These are phyloP conservation scores for Suillus decipiens DNA, from an alignment of 768 basidiomycete species.

Conservation along the genomic window DNA sequence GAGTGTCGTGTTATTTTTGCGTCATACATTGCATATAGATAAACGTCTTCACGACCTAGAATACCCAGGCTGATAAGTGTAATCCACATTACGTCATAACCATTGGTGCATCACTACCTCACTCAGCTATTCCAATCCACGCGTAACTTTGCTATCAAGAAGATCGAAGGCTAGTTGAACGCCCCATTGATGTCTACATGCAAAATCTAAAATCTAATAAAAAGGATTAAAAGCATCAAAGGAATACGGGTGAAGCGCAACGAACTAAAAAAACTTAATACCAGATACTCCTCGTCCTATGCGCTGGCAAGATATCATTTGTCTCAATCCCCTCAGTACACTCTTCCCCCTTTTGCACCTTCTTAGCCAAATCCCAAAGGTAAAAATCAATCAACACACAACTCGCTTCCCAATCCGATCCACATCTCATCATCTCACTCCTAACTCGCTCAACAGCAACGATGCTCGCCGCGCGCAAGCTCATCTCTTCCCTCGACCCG, in stretches of 20 bases:
- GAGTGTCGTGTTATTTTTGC: not conserved
- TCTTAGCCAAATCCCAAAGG: conserved; percentile 86
- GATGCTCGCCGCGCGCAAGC: conserved; percentile 78
- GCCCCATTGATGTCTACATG: no score
- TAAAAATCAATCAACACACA: conserved; percentile 91
- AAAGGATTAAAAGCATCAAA: no score
- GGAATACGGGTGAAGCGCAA: not conserved
- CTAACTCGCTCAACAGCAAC: conserved; percentile 76
- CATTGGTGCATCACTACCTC: no score
- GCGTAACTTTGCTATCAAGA: no score
- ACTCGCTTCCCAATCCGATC: conserved; percentile 41
- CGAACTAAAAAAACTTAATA: conserved; percentile 47
- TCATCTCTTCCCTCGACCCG: conserved; percentile 72
- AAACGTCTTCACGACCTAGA: not conserved
- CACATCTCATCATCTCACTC: conserved; percentile 47
- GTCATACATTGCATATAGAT: not conserved
- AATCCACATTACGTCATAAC: not conserved
- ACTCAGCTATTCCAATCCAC: no score
- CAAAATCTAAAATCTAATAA: no score
- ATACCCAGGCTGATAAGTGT: not conserved
- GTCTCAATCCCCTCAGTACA: conserved; percentile 59
- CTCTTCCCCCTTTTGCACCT: conserved; percentile 63
- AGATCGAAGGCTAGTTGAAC: no score
- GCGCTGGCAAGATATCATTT: conserved; percentile 62
- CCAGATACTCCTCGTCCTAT: conserved; percentile 85